phyloP scores from a whole-genome alignment of 768 basidiomycete genomes.

The Macrolepiota dolichaula region DNA sequence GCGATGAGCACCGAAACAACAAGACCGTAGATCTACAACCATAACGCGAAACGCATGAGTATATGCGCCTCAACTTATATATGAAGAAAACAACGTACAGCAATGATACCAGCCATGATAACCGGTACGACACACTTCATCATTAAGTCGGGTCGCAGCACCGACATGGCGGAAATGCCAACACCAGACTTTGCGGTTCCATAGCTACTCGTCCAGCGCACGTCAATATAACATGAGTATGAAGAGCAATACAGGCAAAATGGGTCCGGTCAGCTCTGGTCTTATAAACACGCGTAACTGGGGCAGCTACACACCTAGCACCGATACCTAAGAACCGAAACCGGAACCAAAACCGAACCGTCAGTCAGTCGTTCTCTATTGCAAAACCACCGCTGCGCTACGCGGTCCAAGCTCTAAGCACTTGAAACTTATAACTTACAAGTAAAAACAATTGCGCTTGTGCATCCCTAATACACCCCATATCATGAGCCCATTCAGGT shows the following conservation, averaged over 20 bases:
- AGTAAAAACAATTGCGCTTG: constrained; percentile 95
- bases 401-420: background rate
- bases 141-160: constrained; percentile 94
- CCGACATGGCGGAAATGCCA: constrained; percentile 96
- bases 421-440: constrained; percentile 51
- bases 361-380: background rate
- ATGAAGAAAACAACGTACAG: constrained; percentile 53
- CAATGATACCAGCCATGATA: constrained; percentile 99
- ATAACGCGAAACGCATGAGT: no score
- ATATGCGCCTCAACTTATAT: background rate
- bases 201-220: constrained; percentile 56
- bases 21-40: constrained; percentile 84
- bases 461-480: constrained; percentile 69
- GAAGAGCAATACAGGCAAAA: constrained; percentile 4
- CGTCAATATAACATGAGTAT: constrained; percentile 12
- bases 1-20: constrained; percentile 99
- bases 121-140: constrained; percentile 98
- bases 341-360: background rate
- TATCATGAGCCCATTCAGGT: constrained; percentile 13
- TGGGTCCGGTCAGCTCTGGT: background rate
- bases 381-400: background rate
- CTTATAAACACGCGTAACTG: constrained; percentile 9
- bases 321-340: constrained; percentile 59
- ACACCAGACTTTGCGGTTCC: constrained; percentile 99
- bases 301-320: constrained; percentile 54